Base-by-base conservation (phyloP, 768 basidiomycete genomes). In the Fomitopsis pulvina region DNA sequence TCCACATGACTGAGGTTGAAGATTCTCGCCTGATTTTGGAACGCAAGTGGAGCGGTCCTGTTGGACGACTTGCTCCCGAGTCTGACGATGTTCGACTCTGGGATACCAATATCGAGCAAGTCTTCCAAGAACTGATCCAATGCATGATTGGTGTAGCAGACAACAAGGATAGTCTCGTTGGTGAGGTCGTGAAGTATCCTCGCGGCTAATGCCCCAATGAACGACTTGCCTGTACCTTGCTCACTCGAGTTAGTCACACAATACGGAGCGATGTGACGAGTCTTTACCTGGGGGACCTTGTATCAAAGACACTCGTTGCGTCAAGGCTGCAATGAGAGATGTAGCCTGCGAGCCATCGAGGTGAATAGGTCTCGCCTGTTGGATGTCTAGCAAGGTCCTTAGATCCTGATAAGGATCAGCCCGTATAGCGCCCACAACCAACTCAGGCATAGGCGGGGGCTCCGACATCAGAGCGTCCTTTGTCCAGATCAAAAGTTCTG, bases 121-220 rank as follows among this genome's bases (percentile, higher is more conserved):
- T 81, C 78, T 21, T 78, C 76, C 3, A 87, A 69, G 48, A 87
- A 81, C 45, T 85, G 79, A 53, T 87, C 85, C 0, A 87, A 72
- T 0, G 85, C 85, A 41, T 87, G 85, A 50, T 87, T 87, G 1
- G 85, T 87, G 53, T 78, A 86, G 54, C 83, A 85, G 16, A 84
- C 79, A 1, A 86, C 81, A 3, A 87, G 74, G 21, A 87, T 84
- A 0, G 60, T 78, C 44, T 71, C 67, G 0, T 57, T 16, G 0
- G 77, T 76, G 48, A 64, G 62, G 12, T 78, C 72, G 42, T 84
- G 74, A 3, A 85, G 62, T 3, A 74, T 66, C 55, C 85, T 86
- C 0, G 81, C 82, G 0, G 85, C 63, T 1, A 86, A 68, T 0
- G 81, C 81, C 0, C 85, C 85, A 21, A 87, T 79, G 58, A 85